Evolutionary conservation across 768 basidiomycete genomes (phyloP).

Genomic region (button mushroom (Agaricus bisporus)): DNA sequence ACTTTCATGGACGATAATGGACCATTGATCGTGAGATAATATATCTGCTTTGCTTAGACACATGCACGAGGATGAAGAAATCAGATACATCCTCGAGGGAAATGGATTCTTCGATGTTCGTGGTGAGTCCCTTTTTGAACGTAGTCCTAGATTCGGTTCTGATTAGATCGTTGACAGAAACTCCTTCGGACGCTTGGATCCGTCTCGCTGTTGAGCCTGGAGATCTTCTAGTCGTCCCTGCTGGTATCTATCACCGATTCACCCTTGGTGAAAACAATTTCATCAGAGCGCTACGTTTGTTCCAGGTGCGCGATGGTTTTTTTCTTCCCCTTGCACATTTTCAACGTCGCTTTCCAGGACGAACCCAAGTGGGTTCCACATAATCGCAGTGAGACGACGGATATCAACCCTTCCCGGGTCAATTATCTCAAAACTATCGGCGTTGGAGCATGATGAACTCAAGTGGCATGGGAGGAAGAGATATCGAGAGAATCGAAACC

Average conservation of each 20-base stretch:
- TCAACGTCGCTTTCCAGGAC: slow-evolving; percentile 42
- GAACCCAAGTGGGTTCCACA: slow-evolving; percentile 88
- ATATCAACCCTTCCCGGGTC: slow-evolving; percentile 55
- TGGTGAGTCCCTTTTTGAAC: slow-evolving; percentile 34
- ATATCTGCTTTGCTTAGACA: slow-evolving; percentile 42
- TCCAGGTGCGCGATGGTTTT: slow-evolving; percentile 48
- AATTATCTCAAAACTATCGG: slow-evolving; percentile 52
- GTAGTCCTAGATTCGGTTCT: neutral
- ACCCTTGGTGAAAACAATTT: slow-evolving; percentile 73
- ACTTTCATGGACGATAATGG: neutral
- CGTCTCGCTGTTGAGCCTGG: slow-evolving; percentile 69
- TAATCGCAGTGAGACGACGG: slow-evolving; percentile 57
- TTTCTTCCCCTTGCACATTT: neutral
- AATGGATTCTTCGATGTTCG: slow-evolving; percentile 91
- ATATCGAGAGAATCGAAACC: too few relatives aligned
- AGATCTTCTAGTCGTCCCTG: slow-evolving; percentile 82
- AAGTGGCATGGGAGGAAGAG: neutral
- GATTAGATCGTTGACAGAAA: slow-evolving; percentile 34
- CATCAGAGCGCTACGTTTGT: slow-evolving; percentile 76
- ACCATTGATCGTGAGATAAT: neutral
- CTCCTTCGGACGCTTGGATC: slow-evolving; percentile 71
- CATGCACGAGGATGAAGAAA: slow-evolving; percentile 96
- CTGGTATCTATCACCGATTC: slow-evolving; percentile 94
- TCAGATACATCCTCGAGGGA: slow-evolving; percentile 82
- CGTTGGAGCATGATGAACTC: slow-evolving; percentile 27